Base-by-base conservation (phyloP, 108 stramenopile genomes). In the Cyclotella choctawhatcheeana region DNA sequence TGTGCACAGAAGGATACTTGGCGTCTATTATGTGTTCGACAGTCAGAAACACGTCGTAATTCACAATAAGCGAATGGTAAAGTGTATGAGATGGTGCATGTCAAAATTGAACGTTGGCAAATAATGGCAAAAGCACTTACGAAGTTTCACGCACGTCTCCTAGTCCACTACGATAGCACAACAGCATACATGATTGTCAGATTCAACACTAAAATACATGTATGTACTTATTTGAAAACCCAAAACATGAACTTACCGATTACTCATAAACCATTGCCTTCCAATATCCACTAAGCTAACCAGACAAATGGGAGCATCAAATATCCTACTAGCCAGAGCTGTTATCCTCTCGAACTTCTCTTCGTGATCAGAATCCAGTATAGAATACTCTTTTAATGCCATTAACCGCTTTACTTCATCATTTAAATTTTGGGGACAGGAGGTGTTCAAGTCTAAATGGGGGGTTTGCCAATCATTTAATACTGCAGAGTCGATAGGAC, bases 1-100 rank as follows among this genome's bases (percentile, higher is more conserved):
- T 93, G 88, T n/a, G 88, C 83, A 69, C 95, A 96, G 65, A 96
- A 96, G 52, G 92, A 88, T 4, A 81, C 52, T 25, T 88, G 82
- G 44, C 95, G 81, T 12, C 52, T 64, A 4, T 64, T n/a, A n/a
- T n/a, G n/a, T n/a, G n/a, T n/a, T n/a, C n/a, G n/a, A n/a, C n/a
- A n/a, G n/a, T n/a, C n/a, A n/a, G n/a, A n/a, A n/a, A n/a, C n/a
- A n/a, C n/a, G n/a, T n/a, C n/a, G n/a, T n/a, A n/a, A n/a, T n/a
- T n/a, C n/a, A n/a, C n/a, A n/a, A n/a, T n/a, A n/a, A n/a, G n/a
- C n/a, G n/a, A n/a, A n/a, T n/a, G n/a, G n/a, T n/a, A n/a, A n/a
- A n/a, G n/a, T n/a, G n/a, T n/a, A n/a, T n/a, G n/a, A n/a, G n/a
- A n/a, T n/a, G n/a, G n/a, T 6, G 37, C 12, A 8, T 40, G 6